Evolutionary conservation across 202 grass and related monocot genomes (phyloP).

Genomic region (Setaria italica): DNA sequence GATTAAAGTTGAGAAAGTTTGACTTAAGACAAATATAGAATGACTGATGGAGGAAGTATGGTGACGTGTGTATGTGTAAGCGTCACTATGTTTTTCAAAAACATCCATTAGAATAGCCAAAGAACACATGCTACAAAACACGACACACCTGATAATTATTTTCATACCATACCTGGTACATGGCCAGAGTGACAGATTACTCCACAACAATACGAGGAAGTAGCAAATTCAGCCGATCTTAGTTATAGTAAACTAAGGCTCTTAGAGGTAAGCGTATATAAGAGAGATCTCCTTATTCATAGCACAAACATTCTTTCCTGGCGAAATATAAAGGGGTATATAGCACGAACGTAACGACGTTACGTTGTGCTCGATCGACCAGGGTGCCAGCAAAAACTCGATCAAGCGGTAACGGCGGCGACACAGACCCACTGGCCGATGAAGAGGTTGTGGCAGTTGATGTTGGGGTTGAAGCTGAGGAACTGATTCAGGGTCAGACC

Average conservation of each 20-base stretch:
- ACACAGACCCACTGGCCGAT: slow-evolving; percentile 64
- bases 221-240: not conserved
- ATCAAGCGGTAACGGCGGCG: not conserved
- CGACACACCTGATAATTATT: not conserved
- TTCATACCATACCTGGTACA: not conserved
- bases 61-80: no score
- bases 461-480: slow-evolving; percentile 58
- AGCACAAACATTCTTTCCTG: not conserved
- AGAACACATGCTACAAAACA: not conserved
- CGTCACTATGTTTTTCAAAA: no score
- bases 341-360: not conserved
- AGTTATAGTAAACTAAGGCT: not conserved
- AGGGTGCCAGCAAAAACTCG: not conserved
- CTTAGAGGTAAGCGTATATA: not conserved
- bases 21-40: no score
- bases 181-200: not conserved
- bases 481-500: slow-evolving; percentile 26
- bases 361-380: not conserved
- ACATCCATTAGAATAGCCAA: no score
- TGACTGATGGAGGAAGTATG: no score
- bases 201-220: not conserved
- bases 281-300: not conserved
- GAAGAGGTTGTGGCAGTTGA: slow-evolving; percentile 51
- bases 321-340: not conserved
- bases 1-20: no score